Evolutionary conservation across 768 basidiomycete species (phyloP).

Genomic region (Pleurotus tuoliensis): DNA sequence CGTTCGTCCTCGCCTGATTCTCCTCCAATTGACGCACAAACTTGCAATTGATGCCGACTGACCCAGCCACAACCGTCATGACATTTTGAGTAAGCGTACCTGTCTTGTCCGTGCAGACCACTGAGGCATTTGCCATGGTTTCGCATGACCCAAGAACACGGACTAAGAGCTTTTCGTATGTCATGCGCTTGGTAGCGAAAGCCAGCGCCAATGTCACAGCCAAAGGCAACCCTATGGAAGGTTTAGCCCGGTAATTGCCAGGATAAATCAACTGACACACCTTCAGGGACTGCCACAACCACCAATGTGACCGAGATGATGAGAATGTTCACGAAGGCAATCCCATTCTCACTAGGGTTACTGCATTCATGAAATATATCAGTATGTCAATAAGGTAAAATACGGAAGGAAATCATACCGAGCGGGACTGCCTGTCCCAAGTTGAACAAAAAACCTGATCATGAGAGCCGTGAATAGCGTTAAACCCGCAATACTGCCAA

Average conservation of each 20-base stretch:
- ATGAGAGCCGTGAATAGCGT: constrained; percentile 79
- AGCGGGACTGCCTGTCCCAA: constrained; percentile 55
- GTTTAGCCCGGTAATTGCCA: background rate
- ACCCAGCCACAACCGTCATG: constrained; percentile 97
- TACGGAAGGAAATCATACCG: constrained; percentile 32
- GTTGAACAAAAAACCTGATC: constrained; percentile 93
- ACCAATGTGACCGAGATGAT: constrained; percentile 89
- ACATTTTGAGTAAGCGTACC: constrained; percentile 93
- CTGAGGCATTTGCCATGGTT: constrained; percentile 97
- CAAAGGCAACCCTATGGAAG: constrained; percentile 71
- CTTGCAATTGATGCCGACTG: constrained; percentile 90
- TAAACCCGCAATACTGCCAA: constrained; percentile 79
- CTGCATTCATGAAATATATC: constrained; percentile 25
- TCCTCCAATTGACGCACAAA: constrained; percentile 70
- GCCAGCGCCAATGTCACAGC: constrained; percentile 84
- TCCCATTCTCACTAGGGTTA: constrained; percentile 77
- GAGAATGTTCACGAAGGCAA: constrained; percentile 87
- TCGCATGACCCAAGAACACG: constrained; percentile 96
- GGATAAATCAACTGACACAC: constrained; percentile 15
- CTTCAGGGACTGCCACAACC: constrained; percentile 47
- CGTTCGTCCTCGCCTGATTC: constrained; percentile 11
- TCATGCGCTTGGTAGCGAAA: constrained; percentile 99
- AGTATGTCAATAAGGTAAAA: too few species aligned
- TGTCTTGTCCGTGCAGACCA: constrained; percentile 94
- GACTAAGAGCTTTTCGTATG: constrained; percentile 89